phyloP scores from a whole-genome alignment of 139 green algal genomes.

The Chlamydomonas eustigma region DNA sequence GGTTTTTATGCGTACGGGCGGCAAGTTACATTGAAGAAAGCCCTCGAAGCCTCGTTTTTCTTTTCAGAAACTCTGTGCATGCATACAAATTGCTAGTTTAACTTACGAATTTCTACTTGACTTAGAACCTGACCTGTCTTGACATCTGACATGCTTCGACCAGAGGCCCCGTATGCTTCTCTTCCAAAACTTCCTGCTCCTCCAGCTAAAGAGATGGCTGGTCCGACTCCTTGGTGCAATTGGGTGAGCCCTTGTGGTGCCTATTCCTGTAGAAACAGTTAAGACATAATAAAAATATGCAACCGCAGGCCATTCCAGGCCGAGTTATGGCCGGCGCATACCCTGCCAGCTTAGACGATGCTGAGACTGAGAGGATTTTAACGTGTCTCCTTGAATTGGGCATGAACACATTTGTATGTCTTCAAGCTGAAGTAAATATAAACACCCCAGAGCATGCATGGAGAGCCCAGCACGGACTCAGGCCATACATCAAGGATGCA shows the following conservation, averaged over 20 bases:
- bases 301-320: not conserved
- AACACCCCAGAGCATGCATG: conserved; percentile 62
- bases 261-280: not conserved
- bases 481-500: conserved; percentile 79
- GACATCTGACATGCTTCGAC: not conserved
- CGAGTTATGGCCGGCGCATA: conserved; percentile 33
- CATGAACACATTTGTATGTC: conserved; percentile 78
- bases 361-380: conserved; percentile 68
- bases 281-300: not conserved
- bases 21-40: too few relatives aligned
- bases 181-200: conserved; percentile 1
- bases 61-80: not conserved
- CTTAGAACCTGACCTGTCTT: not conserved
- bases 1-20: too few relatives aligned
- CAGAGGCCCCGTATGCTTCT: not conserved
- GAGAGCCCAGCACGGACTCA: conserved; percentile 57
- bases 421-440: conserved; percentile 78
- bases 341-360: conserved; percentile 62
- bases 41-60: too few relatives aligned
- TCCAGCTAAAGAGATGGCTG: conserved; percentile 15
- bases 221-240: conserved; percentile 16
- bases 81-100: not conserved
- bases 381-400: conserved; percentile 69
- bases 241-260: conserved; percentile 7
- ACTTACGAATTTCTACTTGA: not conserved